A percentile compares a stretch with the other conserved stretches of the same genome.
Conservation (phyloP, 164 flowering plant species). For the Aristolochia californica region DNA sequence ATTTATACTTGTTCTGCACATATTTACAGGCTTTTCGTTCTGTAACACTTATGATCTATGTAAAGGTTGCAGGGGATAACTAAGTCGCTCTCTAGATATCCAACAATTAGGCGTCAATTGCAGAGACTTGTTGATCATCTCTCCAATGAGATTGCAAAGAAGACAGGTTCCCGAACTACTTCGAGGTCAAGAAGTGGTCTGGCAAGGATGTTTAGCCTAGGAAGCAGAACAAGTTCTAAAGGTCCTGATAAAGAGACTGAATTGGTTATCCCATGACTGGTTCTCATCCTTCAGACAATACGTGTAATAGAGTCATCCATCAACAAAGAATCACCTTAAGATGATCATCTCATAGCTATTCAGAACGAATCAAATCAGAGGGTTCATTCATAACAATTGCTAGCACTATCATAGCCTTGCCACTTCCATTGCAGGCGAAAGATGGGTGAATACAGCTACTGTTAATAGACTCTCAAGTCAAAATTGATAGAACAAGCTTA, state of each 20-base stretch:
- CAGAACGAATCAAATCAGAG: too few species aligned
- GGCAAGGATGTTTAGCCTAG: constrained; percentile 32
- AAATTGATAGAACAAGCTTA: too few species aligned
- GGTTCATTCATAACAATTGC: too few species aligned
- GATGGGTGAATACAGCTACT: too few species aligned
- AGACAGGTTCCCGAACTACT: constrained; percentile 20
- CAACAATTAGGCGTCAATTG: constrained; percentile 60
- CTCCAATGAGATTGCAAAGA: constrained; percentile 41
- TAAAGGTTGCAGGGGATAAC: constrained; percentile 76
- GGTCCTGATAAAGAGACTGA: constrained; percentile 30
- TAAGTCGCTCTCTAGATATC: constrained; percentile 69
- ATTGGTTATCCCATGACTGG: constrained; percentile 6
- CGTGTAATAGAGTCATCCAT: too few species aligned
- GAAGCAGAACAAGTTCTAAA: constrained; percentile 21
- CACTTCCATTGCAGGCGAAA: too few species aligned
- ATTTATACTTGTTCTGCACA: neutral
- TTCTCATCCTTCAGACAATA: too few species aligned
- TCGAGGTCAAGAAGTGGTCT: constrained; percentile 42
- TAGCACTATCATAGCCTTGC: too few species aligned
- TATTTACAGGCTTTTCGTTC: neutral
- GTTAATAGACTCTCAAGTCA: too few species aligned
- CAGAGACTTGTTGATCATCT: constrained; percentile 32
- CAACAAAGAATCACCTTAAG: too few species aligned
- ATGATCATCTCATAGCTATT: too few species aligned
- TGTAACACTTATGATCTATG: neutral